Evolutionary conservation across 129 eudicot genomes (phyloP), one percentile per base, ranked within the genome.

Genomic region (Logfia minima): DNA sequence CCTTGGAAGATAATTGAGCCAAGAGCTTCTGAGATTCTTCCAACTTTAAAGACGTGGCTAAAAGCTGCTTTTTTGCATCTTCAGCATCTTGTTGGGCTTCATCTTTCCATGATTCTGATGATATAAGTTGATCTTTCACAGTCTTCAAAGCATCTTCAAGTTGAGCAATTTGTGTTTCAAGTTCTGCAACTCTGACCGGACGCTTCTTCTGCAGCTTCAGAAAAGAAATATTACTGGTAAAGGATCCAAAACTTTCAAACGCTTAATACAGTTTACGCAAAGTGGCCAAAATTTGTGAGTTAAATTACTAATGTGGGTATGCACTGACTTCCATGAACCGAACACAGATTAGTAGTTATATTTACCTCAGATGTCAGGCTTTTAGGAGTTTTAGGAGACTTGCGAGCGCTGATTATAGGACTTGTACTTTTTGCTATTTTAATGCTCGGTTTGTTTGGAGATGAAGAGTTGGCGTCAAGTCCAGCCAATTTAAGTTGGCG

Each of bases 21-120:
- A 72, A 70, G 32, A 88, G 76, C 43, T 85, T 81, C 43, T 85
- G 89, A 59, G 89, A 85, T 63, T 88, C 93, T 82, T 92, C 89
- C 10, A 85, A 86, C 84, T 81, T 82, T 68, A 63, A 58, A 37
- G 89, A 83, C 19, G 86, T 35, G 68, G 81, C 89, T 74, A 77
- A 58, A 37, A 88, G 83, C 80, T 88, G 87, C 65, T 82, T 79
- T 83, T 84, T 90, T 16, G 88, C 80, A 66, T 88, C 98, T 83
- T 87, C 89, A 8, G 91, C 93, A 58, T 92, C 96, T 84, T 62
- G 70, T 71, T 84, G 76, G 18, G 93, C 96, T 80, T 86, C 86
- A 79, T 85, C 82, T 83, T 86, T 92, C 59, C 81, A 84, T 83
- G 85, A 81, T 75, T 88, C 93, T 0, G 96, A 87, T 65, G 85